Percentiles rank a stretch among this genome's conserved stretches.
Evolutionary conservation across 2,329 filamentous ascomycete species (phyloP).

Genomic region (Fusarium nematophilum): DNA sequence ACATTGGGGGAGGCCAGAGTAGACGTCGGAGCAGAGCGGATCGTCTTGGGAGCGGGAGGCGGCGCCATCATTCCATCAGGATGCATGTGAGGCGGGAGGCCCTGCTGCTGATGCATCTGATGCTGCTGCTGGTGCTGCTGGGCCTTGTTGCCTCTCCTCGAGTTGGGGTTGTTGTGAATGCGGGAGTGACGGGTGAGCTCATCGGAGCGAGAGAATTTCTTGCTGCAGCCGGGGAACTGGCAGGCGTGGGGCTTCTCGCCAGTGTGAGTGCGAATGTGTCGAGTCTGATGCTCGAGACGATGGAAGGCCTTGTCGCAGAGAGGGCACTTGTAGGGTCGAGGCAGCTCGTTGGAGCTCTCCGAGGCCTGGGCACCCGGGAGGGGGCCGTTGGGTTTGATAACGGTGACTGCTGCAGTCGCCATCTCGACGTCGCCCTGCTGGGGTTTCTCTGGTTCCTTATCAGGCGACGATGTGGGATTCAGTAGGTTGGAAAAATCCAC

Average conservation of each 20-base stretch:
- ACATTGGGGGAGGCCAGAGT: slow-evolving; percentile 93
- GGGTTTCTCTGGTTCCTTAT: slow-evolving; percentile 39
- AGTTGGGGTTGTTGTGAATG: slow-evolving; percentile 99
- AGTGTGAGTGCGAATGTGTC: slow-evolving; percentile 95
- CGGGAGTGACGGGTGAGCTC: slow-evolving; percentile 96
- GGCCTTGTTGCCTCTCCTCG: slow-evolving; percentile 87
- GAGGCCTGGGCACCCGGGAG: slow-evolving; percentile 70
- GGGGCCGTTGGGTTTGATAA: slow-evolving; percentile 72
- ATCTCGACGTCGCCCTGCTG: slow-evolving; percentile 57
- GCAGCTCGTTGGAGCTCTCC: slow-evolving; percentile 75
- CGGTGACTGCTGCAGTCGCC: slow-evolving; percentile 61
- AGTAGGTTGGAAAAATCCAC: slow-evolving; percentile 82
- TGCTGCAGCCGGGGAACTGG: slow-evolving; percentile 94
- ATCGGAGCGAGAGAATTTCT: slow-evolving; percentile 96
- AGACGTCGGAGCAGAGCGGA: slow-evolving; percentile 88
- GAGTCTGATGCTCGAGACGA: slow-evolving; percentile 91
- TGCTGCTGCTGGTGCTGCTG: slow-evolving; percentile 49
- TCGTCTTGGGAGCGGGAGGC: slow-evolving; percentile 78
- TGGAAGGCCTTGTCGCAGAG: slow-evolving; percentile 99
- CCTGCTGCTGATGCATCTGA: slow-evolving; percentile 53
- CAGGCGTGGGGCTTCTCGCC: slow-evolving; percentile 98
- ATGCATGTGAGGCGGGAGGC: slow-evolving; percentile 57
- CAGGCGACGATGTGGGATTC: slow-evolving; percentile 61
- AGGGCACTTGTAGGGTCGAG: slow-evolving; percentile 97
- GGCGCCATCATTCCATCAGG: slow-evolving; percentile 81